Percentiles rank a stretch among this genome's conserved stretches.
phyloP scores from a whole-genome alignment of 1,284 basidiomycete species.

The Quambalaria eucalypti region DNA sequence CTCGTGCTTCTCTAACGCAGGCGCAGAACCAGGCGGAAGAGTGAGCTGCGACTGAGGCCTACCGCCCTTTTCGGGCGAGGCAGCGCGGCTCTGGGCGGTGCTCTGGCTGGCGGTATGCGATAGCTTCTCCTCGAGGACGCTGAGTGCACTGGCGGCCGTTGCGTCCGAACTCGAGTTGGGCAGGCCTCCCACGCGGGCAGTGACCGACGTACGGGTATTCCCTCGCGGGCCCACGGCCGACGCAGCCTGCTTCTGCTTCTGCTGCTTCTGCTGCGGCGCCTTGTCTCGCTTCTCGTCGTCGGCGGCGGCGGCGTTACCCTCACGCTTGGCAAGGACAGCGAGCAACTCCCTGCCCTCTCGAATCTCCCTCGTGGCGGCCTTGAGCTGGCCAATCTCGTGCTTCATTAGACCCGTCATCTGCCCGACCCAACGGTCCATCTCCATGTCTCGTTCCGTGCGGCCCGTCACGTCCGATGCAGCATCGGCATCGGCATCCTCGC shows the following conservation, averaged over 20 bases:
- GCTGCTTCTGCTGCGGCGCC: background rate
- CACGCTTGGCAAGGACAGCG: slow-evolving; percentile 9
- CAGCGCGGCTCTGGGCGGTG: background rate
- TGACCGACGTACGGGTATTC: too few species aligned
- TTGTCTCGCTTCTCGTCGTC: background rate
- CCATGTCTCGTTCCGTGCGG: slow-evolving; percentile 10
- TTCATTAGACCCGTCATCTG: slow-evolving; percentile 43
- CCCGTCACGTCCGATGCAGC: background rate
- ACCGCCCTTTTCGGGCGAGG: background rate
- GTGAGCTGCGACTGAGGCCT: slow-evolving; percentile 1
- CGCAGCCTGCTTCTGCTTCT: background rate
- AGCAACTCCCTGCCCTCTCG: slow-evolving; percentile 27
- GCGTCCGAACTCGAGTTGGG: too few species aligned
- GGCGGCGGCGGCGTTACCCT: too few species aligned
- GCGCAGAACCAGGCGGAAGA: slow-evolving; percentile 11
- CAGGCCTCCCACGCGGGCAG: too few species aligned
- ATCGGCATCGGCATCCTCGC: slow-evolving; percentile 2
- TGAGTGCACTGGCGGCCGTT: too few species aligned
- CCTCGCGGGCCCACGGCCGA: too few species aligned
- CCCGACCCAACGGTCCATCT: slow-evolving; percentile 40
- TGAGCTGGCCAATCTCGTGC: slow-evolving; percentile 42
- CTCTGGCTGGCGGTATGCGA: too few species aligned
- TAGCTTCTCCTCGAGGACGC: too few species aligned
- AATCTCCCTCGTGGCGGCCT: slow-evolving; percentile 30
- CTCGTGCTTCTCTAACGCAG: background rate